Evolutionary conservation across 2,329 filamentous ascomycete genomes (phyloP).

Genomic region (Beauveria sp.): DNA sequence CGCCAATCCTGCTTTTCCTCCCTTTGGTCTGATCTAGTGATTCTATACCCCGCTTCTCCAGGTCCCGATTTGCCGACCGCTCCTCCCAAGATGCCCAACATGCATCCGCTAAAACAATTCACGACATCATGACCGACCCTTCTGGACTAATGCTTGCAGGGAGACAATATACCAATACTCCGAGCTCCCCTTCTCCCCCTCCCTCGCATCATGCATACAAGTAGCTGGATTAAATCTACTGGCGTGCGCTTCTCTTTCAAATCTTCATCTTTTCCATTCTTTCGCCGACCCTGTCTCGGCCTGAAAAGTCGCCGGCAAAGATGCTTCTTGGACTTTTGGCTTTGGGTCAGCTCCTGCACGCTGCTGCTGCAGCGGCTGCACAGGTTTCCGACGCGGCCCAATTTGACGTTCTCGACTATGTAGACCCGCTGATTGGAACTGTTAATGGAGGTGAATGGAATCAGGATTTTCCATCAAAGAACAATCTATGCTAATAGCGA

Average conservation of each 20-base stretch:
- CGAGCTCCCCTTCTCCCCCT: neutral
- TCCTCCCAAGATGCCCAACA: neutral
- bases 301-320: neutral
- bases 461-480: neutral
- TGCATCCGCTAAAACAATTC: neutral
- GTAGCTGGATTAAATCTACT: neutral
- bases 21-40: neutral
- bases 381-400: neutral
- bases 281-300: neutral
- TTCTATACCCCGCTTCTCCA: neutral
- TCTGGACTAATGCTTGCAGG: neutral
- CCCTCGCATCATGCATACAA: neutral
- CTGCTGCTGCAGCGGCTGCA: neutral
- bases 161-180: neutral
- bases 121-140: constrained; percentile 8
- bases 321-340: neutral
- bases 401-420: constrained; percentile 17
- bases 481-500: neutral
- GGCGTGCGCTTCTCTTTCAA: neutral
- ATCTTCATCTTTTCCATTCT: neutral
- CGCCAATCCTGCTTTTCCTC: neutral
- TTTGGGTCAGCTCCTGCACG: neutral
- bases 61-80: neutral
- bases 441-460: constrained; percentile 17
- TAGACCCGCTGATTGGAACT: constrained; percentile 22